Conservation (phyloP, 768 basidiomycete species). For the Kwoniella sp. region DNA sequence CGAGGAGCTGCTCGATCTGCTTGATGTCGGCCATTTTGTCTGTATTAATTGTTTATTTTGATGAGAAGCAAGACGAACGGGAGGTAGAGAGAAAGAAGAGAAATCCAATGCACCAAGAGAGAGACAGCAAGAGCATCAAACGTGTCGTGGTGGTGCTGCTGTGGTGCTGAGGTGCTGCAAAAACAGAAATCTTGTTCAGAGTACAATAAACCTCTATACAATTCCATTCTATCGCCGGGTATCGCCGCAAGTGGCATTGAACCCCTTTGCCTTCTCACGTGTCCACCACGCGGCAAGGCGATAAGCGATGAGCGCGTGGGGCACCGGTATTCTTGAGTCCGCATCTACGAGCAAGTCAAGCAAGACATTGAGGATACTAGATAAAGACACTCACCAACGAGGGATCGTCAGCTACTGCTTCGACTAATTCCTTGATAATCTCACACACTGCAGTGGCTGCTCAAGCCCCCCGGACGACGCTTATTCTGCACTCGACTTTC, state of each 20-base stretch:
- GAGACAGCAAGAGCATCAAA: conserved; percentile 2
- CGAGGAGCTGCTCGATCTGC: conserved; percentile 81
- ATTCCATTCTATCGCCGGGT: conserved; percentile 1
- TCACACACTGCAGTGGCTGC: too few relatives aligned
- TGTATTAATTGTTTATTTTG: conserved; percentile 14
- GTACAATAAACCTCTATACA: neutral
- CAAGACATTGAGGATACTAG: too few relatives aligned
- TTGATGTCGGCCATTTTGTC: conserved; percentile 54
- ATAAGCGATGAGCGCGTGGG: too few relatives aligned
- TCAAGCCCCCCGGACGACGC: too few relatives aligned
- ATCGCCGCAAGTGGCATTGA: conserved; percentile 16
- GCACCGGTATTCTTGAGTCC: too few relatives aligned
- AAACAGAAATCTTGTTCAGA: conserved; percentile 1
- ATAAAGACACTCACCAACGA: too few relatives aligned
- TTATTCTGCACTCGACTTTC: too few relatives aligned
- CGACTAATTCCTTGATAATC: too few relatives aligned
- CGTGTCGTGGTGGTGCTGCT: conserved; percentile 11
- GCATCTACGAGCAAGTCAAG: too few relatives aligned
- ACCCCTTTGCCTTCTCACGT: neutral
- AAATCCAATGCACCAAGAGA: neutral
- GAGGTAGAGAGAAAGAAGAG: conserved; percentile 12
- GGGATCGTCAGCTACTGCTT: too few relatives aligned
- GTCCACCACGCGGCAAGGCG: neutral
- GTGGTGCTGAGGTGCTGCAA: neutral
- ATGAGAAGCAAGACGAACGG: too few relatives aligned